phyloP scores from a whole-genome alignment of 495 filamentous ascomycete species.

The Apodospora peruviana region DNA sequence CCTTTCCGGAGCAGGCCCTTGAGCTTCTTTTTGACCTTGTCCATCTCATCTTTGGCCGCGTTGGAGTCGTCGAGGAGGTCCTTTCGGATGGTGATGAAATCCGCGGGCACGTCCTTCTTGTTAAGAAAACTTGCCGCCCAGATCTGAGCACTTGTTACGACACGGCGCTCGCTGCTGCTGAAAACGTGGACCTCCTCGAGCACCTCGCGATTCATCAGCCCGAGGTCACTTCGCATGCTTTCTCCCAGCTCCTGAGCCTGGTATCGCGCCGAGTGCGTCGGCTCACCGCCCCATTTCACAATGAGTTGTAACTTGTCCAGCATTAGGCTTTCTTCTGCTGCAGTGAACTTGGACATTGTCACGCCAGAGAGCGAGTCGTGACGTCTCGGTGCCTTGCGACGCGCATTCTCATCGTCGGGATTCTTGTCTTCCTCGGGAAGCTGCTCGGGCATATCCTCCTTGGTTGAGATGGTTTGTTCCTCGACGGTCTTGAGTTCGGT shows the following conservation, averaged over 20 bases:
- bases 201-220: conserved; percentile 87
- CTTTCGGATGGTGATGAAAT: conserved; percentile 83
- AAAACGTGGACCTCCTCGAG: conserved; percentile 88
- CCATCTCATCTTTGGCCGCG: conserved; percentile 99
- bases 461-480: neutral
- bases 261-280: conserved; percentile 93
- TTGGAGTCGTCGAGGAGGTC: conserved; percentile 96
- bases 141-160: conserved; percentile 94
- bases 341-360: conserved; percentile 83
- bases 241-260: conserved; percentile 90
- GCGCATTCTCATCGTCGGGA: conserved; percentile 8
- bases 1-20: conserved; percentile 87
- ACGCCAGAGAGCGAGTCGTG: conserved; percentile 81
- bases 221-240: conserved; percentile 91
- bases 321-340: conserved; percentile 79
- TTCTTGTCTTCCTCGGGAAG: conserved; percentile 10
- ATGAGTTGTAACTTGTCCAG: conserved; percentile 95
- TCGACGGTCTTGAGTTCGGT: conserved; percentile 12
- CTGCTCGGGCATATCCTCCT: conserved; percentile 6
- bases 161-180: conserved; percentile 88
- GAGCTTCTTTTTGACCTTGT: conserved; percentile 98
- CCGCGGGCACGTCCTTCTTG: conserved; percentile 74
- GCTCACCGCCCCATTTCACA: conserved; percentile 98
- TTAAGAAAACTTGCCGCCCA: conserved; percentile 89
- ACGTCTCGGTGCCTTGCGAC: conserved; percentile 46